Evolutionary conservation across 1,284 basidiomycete genomes (phyloP).

Genomic region (Ustilago esculenta): DNA sequence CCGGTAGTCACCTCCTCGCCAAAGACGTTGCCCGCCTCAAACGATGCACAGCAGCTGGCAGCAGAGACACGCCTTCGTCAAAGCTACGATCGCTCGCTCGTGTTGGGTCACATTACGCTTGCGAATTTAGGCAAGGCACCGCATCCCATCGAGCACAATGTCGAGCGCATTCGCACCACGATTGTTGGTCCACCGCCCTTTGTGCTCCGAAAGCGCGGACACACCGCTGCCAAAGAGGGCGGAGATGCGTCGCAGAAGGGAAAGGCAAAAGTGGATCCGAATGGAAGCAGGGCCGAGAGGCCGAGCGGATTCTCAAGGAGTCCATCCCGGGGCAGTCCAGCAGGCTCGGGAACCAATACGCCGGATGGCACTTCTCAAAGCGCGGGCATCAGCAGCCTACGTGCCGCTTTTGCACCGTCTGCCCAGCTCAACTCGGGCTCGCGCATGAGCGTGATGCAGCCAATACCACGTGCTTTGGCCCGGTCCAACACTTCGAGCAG

Average conservation of each 20-base stretch:
- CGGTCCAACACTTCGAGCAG: conserved; percentile 33
- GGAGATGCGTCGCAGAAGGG: conserved; percentile 9
- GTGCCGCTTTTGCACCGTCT: conserved; percentile 35
- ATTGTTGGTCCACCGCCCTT: conserved; percentile 61
- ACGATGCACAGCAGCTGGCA: conserved; percentile 1
- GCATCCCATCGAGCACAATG: conserved; percentile 53
- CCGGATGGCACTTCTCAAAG: conserved; percentile 30
- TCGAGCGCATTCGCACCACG: conserved; percentile 59
- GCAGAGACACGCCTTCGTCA: conserved; percentile 37
- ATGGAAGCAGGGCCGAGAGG: conserved; percentile 6
- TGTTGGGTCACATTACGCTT: conserved; percentile 52
- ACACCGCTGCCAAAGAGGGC: background rate
- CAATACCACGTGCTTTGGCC: conserved; percentile 20
- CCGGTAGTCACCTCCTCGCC: conserved; percentile 35
- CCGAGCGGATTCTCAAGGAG: conserved; percentile 6
- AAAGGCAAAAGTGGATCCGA: conserved; percentile 16
- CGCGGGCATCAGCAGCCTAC: conserved; percentile 11
- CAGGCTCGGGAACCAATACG: conserved; percentile 34
- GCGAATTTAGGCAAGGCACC: conserved; percentile 53
- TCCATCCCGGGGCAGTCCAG: conserved; percentile 17
- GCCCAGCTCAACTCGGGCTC: conserved; percentile 23
- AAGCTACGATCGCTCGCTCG: conserved; percentile 57
- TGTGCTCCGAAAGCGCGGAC: background rate
- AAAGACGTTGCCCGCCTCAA: background rate
- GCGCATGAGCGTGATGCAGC: conserved; percentile 42